These are phyloP conservation scores for Plasmodium chabaudi DNA, from an alignment of 169 alveolate genomes.

Conservation along the genomic window DNA sequence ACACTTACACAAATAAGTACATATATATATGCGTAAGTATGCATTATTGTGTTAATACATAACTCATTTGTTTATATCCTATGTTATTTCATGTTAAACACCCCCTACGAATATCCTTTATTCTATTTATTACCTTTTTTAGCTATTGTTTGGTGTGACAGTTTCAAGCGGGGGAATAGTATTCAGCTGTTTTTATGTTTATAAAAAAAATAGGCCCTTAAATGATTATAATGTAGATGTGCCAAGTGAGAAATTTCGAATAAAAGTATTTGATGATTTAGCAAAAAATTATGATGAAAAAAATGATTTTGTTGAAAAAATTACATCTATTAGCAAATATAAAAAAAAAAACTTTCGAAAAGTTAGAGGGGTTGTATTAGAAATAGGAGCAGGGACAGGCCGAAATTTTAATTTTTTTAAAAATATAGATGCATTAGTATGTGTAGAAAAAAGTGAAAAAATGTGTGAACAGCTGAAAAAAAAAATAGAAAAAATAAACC, in stretches of 20 bases:
- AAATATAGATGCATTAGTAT: conserved; percentile 80
- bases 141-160: conserved; percentile 74
- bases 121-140: not conserved
- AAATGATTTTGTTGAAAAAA: conserved; percentile 73
- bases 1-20: too few species aligned
- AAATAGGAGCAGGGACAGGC: conserved; percentile 86
- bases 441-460: conserved; percentile 81
- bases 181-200: conserved; percentile 54
- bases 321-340: conserved; percentile 65
- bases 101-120: not conserved
- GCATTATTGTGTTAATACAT: conserved; percentile 2
- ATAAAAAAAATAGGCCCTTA: conserved; percentile 61
- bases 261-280: conserved; percentile 45
- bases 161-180: conserved; percentile 62
- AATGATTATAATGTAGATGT: conserved; percentile 30
- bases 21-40: not conserved
- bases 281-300: conserved; percentile 75
- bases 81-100: too few species aligned
- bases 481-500: conserved; percentile 80
- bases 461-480: conserved; percentile 85
- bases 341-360: conserved; percentile 75
- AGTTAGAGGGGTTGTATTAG: conserved; percentile 85
- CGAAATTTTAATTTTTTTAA: conserved; percentile 78
- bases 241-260: conserved; percentile 68
- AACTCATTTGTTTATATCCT: not conserved